Base-by-base conservation (phyloP, 495 filamentous ascomycete species). In the Endocarpon pusillum region DNA sequence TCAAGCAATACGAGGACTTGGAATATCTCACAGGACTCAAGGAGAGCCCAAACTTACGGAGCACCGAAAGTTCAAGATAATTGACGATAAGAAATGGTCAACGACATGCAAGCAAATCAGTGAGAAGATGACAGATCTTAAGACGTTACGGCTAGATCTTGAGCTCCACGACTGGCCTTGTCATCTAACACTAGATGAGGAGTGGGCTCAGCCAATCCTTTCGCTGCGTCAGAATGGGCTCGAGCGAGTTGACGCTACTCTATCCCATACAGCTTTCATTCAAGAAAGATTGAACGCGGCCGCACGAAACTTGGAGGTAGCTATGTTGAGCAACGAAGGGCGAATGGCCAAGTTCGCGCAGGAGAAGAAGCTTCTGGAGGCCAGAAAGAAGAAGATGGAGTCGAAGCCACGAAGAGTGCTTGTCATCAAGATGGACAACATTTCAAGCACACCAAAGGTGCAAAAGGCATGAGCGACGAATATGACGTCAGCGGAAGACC, bases 21-120 rank as follows among this genome's bases (percentile, higher is more conserved):
- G 49, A 32, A 32, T 52, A 9, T 34, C 39, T 15, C 46, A 49
- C 18, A 38, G n/a, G 23, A 52, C 48, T 43, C 49, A 52, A 34
- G 43, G 43, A 15, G 49, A 52, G 33, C 49, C 46, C 8, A 30
- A 25, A 0, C 23, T 45, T 9, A 28, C 32, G 3, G 18, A 29
- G 9, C 42, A 40, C 26, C 36, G 44, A 0, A 5, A 14, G 2
- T 46, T 26, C 27, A 49, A 49, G 30, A 16, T 35, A 30, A 38
- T 43, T 23, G 46, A 44, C 21, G 49, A 52, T 26, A 21, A 37
- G 14, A 39, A 36, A 7, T 52, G 33, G 33, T 47, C 33, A 9
- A 12, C 36, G 6, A 36, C 37, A 16, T 49, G 46, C 29, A 38
- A 45, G 7, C 32, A 21, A 3, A 32, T 52, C 21, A 19, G 42